Evolutionary conservation across 2,329 filamentous ascomycete species (phyloP), one percentile per base, ranked within the genome.

Genomic region (Uncinocarpus reesii): DNA sequence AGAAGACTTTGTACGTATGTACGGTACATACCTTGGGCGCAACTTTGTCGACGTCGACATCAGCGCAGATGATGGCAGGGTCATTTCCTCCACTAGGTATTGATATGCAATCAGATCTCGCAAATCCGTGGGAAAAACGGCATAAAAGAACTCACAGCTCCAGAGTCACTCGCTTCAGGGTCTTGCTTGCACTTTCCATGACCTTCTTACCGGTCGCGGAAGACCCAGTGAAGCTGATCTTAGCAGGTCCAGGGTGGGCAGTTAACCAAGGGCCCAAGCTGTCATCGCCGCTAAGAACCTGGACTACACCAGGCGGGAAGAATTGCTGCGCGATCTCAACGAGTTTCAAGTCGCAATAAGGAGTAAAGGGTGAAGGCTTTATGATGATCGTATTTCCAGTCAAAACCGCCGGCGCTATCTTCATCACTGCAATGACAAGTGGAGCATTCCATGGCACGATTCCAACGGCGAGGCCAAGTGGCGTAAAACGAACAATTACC

Each of bases 401-500:
- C 20, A 76, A 60, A 2, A 78, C 59, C 0, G 73, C 68, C 0
- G 71, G 65, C 4, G 63, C 65, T 29, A 76, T 67, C 60, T 80
- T 80, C 40, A 74, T 65, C 44, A 70, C 67, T 10, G 69, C 67
- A 18, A 70, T 51, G 16, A 64, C 43, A 8, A 68, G 50, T 3
- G 68, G 66, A 53, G 62, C 80, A 59, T 81, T 81, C 78, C 78
- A 81, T 1, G 77, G 77, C 20, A 75, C 73, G 55, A 80, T 80
- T 50, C 72, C 78, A 10, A 67, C 75, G 1, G 71, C 55, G 11
- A 70, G 64, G 3, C 67, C 67, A 1, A 70, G 51, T 0, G 68
- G 67, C 0, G 58, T 62, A 47, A 66, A 62, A n/a, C 64, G 59
- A 44, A 63, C 58, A 26, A 64, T 53, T 10, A 66, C 53, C 37